Evolutionary conservation across 1,284 basidiomycete species (phyloP), one percentile per base, ranked within the genome.

Genomic region (Leccinum ponderosum): DNA sequence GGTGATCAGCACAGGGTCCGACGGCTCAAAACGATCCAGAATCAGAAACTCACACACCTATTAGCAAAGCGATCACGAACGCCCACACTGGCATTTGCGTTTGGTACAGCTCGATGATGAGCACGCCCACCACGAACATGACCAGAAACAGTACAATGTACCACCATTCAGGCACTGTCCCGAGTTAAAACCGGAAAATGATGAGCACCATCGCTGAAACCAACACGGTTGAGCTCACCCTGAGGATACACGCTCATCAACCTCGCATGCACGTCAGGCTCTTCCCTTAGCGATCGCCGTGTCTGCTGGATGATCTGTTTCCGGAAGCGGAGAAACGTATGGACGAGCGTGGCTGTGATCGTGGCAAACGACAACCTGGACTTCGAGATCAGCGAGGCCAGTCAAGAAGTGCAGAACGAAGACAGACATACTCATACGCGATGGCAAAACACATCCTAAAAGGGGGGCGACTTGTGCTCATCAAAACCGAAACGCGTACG

Each of bases 231-330:
- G 4, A 73, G 2, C 71, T 90, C 89, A 0, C 92, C 89, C 65
- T 89, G 83, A 0, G 76, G 78, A 70, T 94, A 94, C 56, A 77
- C 74, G 11, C 82, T 75, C 92, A 94, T 94, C 42, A 93, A 77
- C 15, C 82, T 76, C 2, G 83, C 83, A 68, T 94, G 91, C 25
- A 94, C 83, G 68, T 94, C 91, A n/a, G 89, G 85, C 64, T 89
- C 84, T 65, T 90, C 88, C 9, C 78, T 67, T 62, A 86, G 71
- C 35, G 83, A 80, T 29, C 82, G 78, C 17, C 86, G 72, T 4
- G 80, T 78, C 58, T 83, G 81, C 6, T 62, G 69, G 78, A 81
- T 83, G 53, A 94, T 86, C 58, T 86, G 81, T 62, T 84, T 84
- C n/a, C 90, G 86, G 76, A 90, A 89, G 68, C 86, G 87, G 6